Conservation (phyloP, 305 asterid genomes). For the Galium porrigens region DNA sequence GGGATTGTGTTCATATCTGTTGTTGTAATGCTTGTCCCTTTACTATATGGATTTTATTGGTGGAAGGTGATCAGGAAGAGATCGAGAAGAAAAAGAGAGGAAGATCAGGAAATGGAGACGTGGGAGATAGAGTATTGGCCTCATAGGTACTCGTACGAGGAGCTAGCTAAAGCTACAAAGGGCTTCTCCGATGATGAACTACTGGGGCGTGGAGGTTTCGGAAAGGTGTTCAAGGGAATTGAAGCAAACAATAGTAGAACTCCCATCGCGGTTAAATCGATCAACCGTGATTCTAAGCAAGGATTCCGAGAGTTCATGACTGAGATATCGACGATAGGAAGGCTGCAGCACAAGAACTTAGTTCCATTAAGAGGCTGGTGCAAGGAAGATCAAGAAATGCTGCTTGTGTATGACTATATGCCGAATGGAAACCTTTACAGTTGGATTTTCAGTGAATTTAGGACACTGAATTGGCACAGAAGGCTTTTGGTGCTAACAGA, state of each 20-base stretch:
- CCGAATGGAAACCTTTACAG: slow-evolving; percentile 17
- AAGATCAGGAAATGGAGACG: slow-evolving; percentile 13
- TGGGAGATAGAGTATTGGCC: slow-evolving; percentile 31
- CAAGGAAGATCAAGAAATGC: slow-evolving; percentile 23
- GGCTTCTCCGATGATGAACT: slow-evolving; percentile 24
- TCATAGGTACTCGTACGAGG: slow-evolving; percentile 43
- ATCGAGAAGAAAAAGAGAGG: neutral
- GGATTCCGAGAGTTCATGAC: slow-evolving; percentile 32
- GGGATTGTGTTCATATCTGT: neutral
- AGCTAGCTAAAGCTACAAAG: slow-evolving; percentile 44
- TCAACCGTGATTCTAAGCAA: slow-evolving; percentile 28
- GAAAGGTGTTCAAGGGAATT: slow-evolving; percentile 29
- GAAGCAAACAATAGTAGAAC: slow-evolving; percentile 5
- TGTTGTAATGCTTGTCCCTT: neutral
- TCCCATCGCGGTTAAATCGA: slow-evolving; percentile 29
- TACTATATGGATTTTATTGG: slow-evolving; percentile 6
- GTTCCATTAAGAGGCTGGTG: slow-evolving; percentile 40
- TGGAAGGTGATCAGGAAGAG: slow-evolving; percentile 7
- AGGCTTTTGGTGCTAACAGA: slow-evolving; percentile 31
- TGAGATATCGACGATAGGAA: slow-evolving; percentile 32
- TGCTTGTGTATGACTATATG: slow-evolving; percentile 33
- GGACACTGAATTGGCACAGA: slow-evolving; percentile 24
- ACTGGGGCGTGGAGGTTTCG: slow-evolving; percentile 35
- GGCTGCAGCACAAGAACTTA: slow-evolving; percentile 35
- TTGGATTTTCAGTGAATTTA: neutral